Evolutionary conservation across 345 rosid species (phyloP).

Genomic region (Ricinus communis): DNA sequence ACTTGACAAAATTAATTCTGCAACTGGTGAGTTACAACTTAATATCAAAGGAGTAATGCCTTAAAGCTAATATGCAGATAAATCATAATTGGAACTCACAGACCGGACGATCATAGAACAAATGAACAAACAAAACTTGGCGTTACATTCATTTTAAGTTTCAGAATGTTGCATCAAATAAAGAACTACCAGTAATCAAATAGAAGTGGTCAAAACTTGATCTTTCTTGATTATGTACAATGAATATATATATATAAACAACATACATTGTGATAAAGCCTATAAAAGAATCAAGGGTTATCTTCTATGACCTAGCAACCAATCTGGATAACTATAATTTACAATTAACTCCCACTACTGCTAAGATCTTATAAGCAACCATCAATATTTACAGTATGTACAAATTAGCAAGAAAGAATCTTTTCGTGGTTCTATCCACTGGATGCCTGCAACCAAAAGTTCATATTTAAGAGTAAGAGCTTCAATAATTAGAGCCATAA

Average conservation of each 20-base stretch:
- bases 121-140: too few species aligned
- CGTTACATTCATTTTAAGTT: neutral
- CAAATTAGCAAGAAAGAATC: constrained; percentile 44
- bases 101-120: too few species aligned
- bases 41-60: too few species aligned
- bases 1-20: too few species aligned
- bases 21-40: too few species aligned
- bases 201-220: neutral
- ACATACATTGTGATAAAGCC: constrained; percentile 5
- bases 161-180: neutral
- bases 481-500: neutral
- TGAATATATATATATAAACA: neutral
- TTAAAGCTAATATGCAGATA: too few species aligned
- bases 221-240: constrained; percentile 13
- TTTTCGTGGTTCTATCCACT: constrained; percentile 11
- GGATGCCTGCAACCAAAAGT: constrained; percentile 29
- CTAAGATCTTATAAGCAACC: constrained; percentile 9
- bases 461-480: neutral
- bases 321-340: constrained; percentile 14
- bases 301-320: constrained; percentile 17
- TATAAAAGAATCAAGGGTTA: constrained; percentile 23
- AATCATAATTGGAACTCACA: too few species aligned
- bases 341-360: constrained; percentile 21
- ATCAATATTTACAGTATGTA: constrained; percentile 31
- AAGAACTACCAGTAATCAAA: neutral